Percentiles rank a stretch among this genome's conserved stretches.
Conservation (phyloP, 306 rosid genomes). For the Sicyos edulis region DNA sequence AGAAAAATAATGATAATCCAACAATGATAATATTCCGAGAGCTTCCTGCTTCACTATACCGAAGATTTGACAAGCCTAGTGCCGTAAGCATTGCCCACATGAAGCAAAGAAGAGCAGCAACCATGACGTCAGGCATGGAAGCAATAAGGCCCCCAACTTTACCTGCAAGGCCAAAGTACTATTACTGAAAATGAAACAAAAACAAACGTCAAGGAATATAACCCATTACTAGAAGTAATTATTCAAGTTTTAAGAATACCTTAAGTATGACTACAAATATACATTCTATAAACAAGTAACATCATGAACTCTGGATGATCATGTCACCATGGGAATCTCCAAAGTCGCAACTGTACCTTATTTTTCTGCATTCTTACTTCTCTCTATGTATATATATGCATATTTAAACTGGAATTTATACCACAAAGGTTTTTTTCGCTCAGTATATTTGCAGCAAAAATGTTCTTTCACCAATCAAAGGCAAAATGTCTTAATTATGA, state of each 20-base stretch:
- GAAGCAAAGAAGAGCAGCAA: conserved; percentile 94
- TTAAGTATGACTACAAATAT: too few species aligned
- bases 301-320: neutral
- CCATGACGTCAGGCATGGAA: conserved; percentile 91
- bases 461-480: neutral
- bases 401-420: neutral
- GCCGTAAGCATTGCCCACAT: conserved; percentile 99
- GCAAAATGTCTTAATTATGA: neutral
- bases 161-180: conserved; percentile 39
- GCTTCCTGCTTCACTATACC: conserved; percentile 98
- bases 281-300: neutral
- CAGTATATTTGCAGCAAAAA: neutral
- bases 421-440: neutral
- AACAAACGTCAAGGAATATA: neutral
- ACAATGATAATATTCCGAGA: conserved; percentile 94
- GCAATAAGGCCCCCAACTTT: conserved; percentile 97
- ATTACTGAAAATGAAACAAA: neutral
- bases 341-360: neutral
- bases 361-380: neutral
- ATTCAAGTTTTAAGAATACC: neutral
- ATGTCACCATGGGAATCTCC: neutral
- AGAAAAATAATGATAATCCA: conserved; percentile 84
- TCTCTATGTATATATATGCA: neutral
- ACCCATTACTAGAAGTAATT: neutral
- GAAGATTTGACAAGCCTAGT: conserved; percentile 90